phyloP scores from a whole-genome alignment of 805 yeast species.

The Pichia heedii region DNA sequence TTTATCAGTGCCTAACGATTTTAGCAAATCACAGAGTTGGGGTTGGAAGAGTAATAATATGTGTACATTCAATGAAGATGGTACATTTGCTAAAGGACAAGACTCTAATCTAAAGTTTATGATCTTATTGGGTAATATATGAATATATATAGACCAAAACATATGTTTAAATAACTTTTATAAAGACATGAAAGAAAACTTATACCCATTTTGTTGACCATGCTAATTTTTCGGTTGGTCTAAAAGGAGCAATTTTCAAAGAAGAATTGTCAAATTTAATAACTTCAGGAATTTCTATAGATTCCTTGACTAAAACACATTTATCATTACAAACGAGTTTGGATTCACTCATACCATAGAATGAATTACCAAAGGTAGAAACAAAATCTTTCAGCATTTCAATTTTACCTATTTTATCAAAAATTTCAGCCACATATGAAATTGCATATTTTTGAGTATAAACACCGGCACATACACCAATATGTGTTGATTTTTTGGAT shows the following conservation, averaged over 20 bases:
- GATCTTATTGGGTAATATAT: conserved; percentile 41
- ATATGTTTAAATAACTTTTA: background rate
- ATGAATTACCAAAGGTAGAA: conserved; percentile 58
- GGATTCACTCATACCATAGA: conserved; percentile 50
- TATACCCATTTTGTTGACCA: conserved; percentile 72
- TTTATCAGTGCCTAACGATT: conserved; percentile 45
- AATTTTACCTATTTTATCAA: conserved; percentile 56
- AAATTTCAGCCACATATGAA: conserved; percentile 78
- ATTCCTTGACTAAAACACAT: conserved; percentile 46
- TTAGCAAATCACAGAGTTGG: conserved; percentile 49
- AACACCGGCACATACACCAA: conserved; percentile 97
- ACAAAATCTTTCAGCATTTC: conserved; percentile 68
- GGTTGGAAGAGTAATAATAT: conserved; percentile 52
- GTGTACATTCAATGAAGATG: conserved; percentile 43
- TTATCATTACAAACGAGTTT: conserved; percentile 39
- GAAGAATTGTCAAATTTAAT: conserved; percentile 33
- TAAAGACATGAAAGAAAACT: no score
- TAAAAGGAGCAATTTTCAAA: conserved; percentile 70
- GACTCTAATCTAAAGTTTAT: conserved; percentile 38
- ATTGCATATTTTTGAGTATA: conserved; percentile 81
- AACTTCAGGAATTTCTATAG: conserved; percentile 49
- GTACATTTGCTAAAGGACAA: conserved; percentile 35
- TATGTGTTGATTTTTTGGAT: conserved; percentile 62
- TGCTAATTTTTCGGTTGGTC: conserved; percentile 63
- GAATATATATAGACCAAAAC: conserved; percentile 2